A percentile compares a stretch with the other conserved stretches of the same genome.
Conservation (phyloP, 441 rosid species). For the Macaranga tanarius region DNA sequence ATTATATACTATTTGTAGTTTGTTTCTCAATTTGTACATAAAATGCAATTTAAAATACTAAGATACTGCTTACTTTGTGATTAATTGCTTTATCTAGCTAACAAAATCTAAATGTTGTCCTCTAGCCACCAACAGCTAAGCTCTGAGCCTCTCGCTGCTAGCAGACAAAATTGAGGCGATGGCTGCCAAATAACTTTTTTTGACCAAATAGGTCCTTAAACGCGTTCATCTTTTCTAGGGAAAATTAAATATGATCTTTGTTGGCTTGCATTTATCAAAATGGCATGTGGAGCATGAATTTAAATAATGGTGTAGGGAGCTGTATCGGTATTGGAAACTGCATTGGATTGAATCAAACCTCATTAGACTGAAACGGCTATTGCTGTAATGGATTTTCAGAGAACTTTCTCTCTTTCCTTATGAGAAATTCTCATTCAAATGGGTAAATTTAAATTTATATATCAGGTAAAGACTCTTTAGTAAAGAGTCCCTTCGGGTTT, state of each 20-base stretch:
- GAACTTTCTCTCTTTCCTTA: neutral
- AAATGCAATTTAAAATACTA: neutral
- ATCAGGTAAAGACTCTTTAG: no score
- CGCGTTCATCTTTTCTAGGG: neutral
- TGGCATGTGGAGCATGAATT: neutral
- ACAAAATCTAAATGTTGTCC: neutral
- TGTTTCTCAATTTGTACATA: neutral
- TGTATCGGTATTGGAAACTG: neutral
- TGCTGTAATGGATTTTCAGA: neutral
- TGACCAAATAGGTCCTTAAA: neutral
- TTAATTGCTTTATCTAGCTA: neutral
- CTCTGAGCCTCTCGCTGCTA: neutral
- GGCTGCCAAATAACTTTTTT: neutral
- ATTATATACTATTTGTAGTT: neutral
- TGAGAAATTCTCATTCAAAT: neutral
- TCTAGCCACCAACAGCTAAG: neutral
- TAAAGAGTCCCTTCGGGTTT: neutral
- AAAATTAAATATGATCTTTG: neutral
- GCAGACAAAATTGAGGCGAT: neutral
- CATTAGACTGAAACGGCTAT: neutral
- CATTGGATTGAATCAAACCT: neutral
- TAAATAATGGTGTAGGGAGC: neutral
- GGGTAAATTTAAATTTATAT: neutral
- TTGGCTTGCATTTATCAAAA: neutral
- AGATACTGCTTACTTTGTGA: neutral